Percentiles rank a stretch among this genome's conserved stretches.
phyloP scores from a whole-genome alignment of 2,329 filamentous ascomycete genomes.

The Penicillium sp. region DNA sequence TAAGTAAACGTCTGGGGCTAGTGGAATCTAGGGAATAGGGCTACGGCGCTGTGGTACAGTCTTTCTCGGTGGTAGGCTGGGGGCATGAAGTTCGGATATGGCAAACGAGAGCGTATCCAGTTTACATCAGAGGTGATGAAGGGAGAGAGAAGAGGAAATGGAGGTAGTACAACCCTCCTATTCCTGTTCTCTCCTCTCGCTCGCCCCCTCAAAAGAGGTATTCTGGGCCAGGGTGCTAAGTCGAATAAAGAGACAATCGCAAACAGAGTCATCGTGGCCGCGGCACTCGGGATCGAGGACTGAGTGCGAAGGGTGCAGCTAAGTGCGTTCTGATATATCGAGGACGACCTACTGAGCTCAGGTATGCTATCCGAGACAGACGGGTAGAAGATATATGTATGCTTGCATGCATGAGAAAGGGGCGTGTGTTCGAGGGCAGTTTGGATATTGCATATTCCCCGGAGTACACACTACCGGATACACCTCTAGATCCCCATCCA shows the following conservation, averaged over 20 bases:
- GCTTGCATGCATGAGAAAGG: constrained; percentile 7
- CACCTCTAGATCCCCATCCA: not conserved
- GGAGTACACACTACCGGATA: not conserved
- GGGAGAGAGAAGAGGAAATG: not conserved
- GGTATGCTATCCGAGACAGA: constrained; percentile 26
- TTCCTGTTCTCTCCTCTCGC: not conserved
- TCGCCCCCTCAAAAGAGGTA: not conserved
- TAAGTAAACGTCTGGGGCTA: not conserved
- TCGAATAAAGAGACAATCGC: constrained; percentile 2
- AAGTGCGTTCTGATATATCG: constrained; percentile 4
- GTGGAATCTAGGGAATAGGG: not conserved
- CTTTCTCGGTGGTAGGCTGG: not conserved
- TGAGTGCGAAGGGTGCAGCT: constrained; percentile 7
- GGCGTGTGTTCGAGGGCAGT: not conserved
- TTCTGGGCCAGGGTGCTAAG: not conserved
- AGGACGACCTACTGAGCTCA: constrained; percentile 13
- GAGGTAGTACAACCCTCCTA: not conserved
- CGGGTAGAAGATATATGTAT: constrained; percentile 12
- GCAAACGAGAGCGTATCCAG: constrained; percentile 3
- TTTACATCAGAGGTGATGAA: not conserved
- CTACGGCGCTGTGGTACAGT: not conserved
- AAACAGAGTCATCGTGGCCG: constrained; percentile 8
- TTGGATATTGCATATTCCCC: not conserved
- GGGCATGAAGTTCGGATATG: not conserved
- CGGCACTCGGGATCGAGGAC: constrained; percentile 12